These are phyloP conservation scores for Strobilomyces dryophilus DNA, from an alignment of 768 basidiomycete genomes.

Conservation along the genomic window DNA sequence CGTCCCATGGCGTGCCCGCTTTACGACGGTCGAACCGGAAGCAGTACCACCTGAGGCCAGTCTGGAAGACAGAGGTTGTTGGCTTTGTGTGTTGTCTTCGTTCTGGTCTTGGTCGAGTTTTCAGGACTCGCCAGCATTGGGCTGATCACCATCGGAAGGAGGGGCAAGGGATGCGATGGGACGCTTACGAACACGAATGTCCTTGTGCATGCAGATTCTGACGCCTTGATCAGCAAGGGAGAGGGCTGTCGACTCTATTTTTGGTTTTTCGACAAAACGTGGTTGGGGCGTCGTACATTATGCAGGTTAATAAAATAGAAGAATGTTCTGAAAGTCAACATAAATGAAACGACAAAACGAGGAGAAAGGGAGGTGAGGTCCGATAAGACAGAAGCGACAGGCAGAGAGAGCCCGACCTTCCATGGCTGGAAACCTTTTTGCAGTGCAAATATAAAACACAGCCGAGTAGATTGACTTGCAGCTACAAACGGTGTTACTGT, in stretches of 20 bases:
- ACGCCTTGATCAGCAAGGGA: slow-evolving; percentile 95
- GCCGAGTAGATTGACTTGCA: slow-evolving; percentile 88
- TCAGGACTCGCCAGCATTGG: slow-evolving; percentile 10
- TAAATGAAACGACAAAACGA: slow-evolving; percentile 14
- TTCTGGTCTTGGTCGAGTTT: slow-evolving; percentile 27
- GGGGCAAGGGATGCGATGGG: slow-evolving; percentile 39
- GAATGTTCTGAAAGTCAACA: slow-evolving; percentile 15
- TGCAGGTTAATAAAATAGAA: slow-evolving; percentile 2
- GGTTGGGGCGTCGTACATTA: not conserved
- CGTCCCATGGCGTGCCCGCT: slow-evolving; percentile 28
- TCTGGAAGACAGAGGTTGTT: slow-evolving; percentile 13
- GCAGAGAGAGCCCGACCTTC: slow-evolving; percentile 53
- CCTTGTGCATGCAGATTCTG: slow-evolving; percentile 91
- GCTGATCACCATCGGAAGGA: slow-evolving; percentile 14
- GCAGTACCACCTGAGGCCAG: not conserved
- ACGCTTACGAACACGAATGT: slow-evolving; percentile 79
- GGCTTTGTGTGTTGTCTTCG: slow-evolving; percentile 19
- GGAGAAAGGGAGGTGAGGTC: slow-evolving; percentile 7
- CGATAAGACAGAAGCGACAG: slow-evolving; percentile 19
- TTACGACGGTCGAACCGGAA: slow-evolving; percentile 6
- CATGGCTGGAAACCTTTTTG: slow-evolving; percentile 97
- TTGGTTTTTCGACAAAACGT: not conserved
- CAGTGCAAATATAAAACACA: slow-evolving; percentile 91
- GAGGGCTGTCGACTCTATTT: slow-evolving; percentile 72
- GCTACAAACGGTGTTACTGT: slow-evolving; percentile 79